phyloP scores from a whole-genome alignment of 805 yeast genomes.

The Candida pseudofarinosa region DNA sequence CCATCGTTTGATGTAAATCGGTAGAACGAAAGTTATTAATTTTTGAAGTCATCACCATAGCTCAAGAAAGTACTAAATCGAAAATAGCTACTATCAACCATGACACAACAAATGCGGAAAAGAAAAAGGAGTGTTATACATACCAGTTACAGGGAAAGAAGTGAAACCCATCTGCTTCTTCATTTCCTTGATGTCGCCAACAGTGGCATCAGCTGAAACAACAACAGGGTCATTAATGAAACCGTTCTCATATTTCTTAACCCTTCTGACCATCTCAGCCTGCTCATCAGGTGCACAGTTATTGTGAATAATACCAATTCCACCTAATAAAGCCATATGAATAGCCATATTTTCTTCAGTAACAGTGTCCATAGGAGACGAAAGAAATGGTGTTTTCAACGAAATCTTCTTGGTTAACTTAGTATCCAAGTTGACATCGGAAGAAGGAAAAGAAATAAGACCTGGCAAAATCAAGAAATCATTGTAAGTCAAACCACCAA shows the following conservation, averaged over 20 bases:
- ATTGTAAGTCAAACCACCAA: constrained; percentile 97
- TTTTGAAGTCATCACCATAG: constrained; percentile 24
- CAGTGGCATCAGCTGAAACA: constrained; percentile 69
- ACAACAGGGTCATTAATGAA: constrained; percentile 90
- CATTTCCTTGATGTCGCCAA: constrained; percentile 73
- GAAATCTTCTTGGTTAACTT: constrained; percentile 88
- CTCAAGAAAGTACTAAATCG: constrained; percentile 3
- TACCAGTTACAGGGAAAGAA: constrained; percentile 99
- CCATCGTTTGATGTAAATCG: constrained; percentile 94
- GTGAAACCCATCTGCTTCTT: constrained; percentile 81
- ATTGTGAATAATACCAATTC: constrained; percentile 98
- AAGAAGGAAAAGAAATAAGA: constrained; percentile 83
- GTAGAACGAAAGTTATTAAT: constrained; percentile 99
- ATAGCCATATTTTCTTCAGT: constrained; percentile 98
- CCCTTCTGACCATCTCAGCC: constrained; percentile 97
- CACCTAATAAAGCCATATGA: constrained; percentile 96
- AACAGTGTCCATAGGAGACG: constrained; percentile 99
- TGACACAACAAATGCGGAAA: neutral
- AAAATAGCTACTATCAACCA: constrained; percentile 4
- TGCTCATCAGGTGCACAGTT: constrained; percentile 96
- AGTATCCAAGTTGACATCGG: constrained; percentile 72
- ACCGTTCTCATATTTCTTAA: constrained; percentile 95
- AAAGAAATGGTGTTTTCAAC: constrained; percentile 89
- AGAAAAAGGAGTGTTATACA: constrained; percentile 37
- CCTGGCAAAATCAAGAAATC: constrained; percentile 96